Percentiles rank a stretch among this genome's conserved stretches.
Conservation (phyloP, 2,329 filamentous ascomycete species). For the Claviceps humidiphila region DNA sequence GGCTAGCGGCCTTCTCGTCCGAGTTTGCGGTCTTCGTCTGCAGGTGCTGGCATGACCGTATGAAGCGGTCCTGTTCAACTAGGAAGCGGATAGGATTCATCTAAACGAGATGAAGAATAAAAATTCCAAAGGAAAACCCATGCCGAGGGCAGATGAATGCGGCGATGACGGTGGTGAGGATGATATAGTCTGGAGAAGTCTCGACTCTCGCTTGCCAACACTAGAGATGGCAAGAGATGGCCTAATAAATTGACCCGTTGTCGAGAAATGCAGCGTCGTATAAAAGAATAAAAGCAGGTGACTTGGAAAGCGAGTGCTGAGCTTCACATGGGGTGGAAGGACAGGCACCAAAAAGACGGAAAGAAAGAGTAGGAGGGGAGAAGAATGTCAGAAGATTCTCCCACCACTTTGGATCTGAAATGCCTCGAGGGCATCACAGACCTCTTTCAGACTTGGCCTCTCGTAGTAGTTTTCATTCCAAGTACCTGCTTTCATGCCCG, state of each 20-base stretch:
- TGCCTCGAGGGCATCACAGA: slow-evolving; percentile 19
- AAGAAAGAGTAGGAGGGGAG: not conserved
- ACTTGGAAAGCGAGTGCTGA: not conserved
- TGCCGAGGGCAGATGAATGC: too few species aligned
- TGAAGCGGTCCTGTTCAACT: slow-evolving; percentile 19
- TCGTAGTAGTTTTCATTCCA: slow-evolving; percentile 40
- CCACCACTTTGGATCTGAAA: slow-evolving; percentile 7
- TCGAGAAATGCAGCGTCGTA: not conserved
- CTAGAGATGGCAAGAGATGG: too few species aligned
- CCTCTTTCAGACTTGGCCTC: slow-evolving; percentile 33
- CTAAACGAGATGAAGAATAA: slow-evolving; percentile 11
- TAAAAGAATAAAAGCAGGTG: not conserved
- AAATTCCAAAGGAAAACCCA: too few species aligned
- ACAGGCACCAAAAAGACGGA: not conserved
- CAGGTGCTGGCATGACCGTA: slow-evolving; percentile 17
- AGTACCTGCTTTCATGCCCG: slow-evolving; percentile 23
- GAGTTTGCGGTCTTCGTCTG: slow-evolving; percentile 17
- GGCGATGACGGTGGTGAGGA: too few species aligned
- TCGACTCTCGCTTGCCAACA: too few species aligned
- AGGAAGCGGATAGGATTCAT: slow-evolving; percentile 13
- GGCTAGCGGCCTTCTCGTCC: slow-evolving; percentile 19
- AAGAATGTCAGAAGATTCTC: not conserved
- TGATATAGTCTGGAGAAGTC: too few species aligned
- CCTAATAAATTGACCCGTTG: too few species aligned
- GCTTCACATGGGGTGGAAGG: not conserved